A percentile compares a stretch with the other conserved stretches of the same genome.
phyloP scores from a whole-genome alignment of 2,329 filamentous ascomycete genomes.

The Ophiostoma sp. region DNA sequence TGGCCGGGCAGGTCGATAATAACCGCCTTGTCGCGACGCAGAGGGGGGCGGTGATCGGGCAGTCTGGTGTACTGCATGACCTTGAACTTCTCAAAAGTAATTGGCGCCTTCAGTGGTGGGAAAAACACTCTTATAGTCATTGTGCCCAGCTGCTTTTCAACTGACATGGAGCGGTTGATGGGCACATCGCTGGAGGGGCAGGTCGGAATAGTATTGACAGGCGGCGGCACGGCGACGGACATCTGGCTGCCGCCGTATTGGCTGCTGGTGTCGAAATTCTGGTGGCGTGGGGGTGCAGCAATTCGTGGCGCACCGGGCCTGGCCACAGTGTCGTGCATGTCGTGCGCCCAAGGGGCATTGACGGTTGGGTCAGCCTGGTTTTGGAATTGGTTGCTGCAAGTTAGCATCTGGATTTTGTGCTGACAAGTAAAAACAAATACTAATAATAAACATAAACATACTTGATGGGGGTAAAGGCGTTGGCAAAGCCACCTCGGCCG shows the following conservation, averaged over 20 bases:
- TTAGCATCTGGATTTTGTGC: background rate
- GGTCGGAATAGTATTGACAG: slow-evolving; percentile 47
- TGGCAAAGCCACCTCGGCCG: slow-evolving; percentile 52
- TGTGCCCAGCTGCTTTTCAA: slow-evolving; percentile 76
- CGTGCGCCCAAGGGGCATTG: slow-evolving; percentile 81
- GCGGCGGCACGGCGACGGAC: slow-evolving; percentile 2
- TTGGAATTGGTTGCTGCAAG: slow-evolving; percentile 34
- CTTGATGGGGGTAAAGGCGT: slow-evolving; percentile 57
- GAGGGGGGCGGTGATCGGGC: slow-evolving; percentile 86
- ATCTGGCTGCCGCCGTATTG: slow-evolving; percentile 37
- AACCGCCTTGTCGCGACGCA: slow-evolving; percentile 93
- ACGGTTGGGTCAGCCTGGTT: slow-evolving; percentile 53
- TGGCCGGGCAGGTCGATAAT: slow-evolving; percentile 82
- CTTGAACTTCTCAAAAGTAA: slow-evolving; percentile 67
- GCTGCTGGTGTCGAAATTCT: slow-evolving; percentile 20
- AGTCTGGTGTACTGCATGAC: slow-evolving; percentile 90
- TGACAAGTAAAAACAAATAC: background rate
- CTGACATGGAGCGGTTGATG: slow-evolving; percentile 75
- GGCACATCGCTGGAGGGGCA: slow-evolving; percentile 56
- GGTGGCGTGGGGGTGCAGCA: slow-evolving; percentile 25
- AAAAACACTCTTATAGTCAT: slow-evolving; percentile 78
- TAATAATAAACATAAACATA: slow-evolving; percentile 32
- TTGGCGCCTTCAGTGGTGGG: slow-evolving; percentile 66
- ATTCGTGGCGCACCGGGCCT: slow-evolving; percentile 37
- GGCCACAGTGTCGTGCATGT: slow-evolving; percentile 75